Evolutionary conservation across 495 filamentous ascomycete species (phyloP).

Genomic region (Ramalina peruviana): DNA sequence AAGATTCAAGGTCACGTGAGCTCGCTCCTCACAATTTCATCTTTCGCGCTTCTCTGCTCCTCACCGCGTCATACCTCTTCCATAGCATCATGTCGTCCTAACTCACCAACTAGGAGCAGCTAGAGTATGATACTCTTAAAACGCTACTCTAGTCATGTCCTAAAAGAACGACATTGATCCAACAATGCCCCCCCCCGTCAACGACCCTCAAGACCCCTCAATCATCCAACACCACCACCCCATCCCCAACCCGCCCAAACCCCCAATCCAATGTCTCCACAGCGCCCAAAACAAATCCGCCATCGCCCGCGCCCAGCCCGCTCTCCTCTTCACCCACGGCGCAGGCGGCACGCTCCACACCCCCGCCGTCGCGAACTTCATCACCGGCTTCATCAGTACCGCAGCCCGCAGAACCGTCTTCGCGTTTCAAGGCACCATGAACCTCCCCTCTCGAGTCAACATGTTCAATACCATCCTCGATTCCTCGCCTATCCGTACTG

Average conservation of each 20-base stretch:
- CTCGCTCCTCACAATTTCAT: too few relatives aligned
- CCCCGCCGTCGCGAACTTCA: slow-evolving; percentile 21
- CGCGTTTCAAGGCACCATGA: slow-evolving; percentile 26
- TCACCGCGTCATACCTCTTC: too few relatives aligned
- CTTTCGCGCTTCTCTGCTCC: too few relatives aligned
- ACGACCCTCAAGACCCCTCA: not conserved
- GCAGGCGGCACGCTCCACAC: slow-evolving; percentile 23
- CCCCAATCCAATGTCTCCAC: slow-evolving; percentile 2
- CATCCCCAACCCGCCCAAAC: not conserved
- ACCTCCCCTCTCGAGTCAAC: slow-evolving; percentile 20
- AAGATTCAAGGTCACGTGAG: too few relatives aligned
- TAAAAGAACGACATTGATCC: not conserved
- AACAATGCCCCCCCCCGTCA: too few relatives aligned
- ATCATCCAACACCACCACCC: not conserved
- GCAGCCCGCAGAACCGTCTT: slow-evolving; percentile 8
- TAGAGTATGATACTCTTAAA: not conserved
- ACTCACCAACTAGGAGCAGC: not conserved
- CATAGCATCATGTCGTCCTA: not conserved
- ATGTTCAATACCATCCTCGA: slow-evolving; percentile 19
- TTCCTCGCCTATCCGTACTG: not conserved
- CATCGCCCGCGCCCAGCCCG: not conserved
- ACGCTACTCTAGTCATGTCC: not conserved
- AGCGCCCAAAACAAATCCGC: not conserved
- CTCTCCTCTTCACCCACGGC: slow-evolving; percentile 28
- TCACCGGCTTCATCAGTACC: slow-evolving; percentile 16